Evolutionary conservation across 2,329 filamentous ascomycete genomes (phyloP), one percentile per base, ranked within the genome.

Genomic region (Lomentospora prolificans): DNA sequence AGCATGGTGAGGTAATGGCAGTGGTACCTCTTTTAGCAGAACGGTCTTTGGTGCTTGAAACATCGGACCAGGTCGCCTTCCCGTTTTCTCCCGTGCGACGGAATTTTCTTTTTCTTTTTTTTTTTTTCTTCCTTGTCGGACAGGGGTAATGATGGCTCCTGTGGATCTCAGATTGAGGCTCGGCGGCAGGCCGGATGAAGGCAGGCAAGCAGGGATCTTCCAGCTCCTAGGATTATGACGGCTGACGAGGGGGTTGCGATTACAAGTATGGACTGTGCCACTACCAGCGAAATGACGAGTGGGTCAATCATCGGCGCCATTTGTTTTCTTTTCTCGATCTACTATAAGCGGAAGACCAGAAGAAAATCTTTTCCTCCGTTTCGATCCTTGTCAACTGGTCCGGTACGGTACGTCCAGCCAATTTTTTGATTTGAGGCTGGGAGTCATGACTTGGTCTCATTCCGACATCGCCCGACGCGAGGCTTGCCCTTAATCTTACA

Each of bases 131-230:
- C 22, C 22, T 19, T 22, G 44, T 17, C 14, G 4, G 19, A 25
- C 44, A 48, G 44, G 44, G 44, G 44, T 48, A n/a, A n/a, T n/a
- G n/a, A 22, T 25, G 44, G 7, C 44, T 48, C 10, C 17, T 48
- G 44, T 48, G 44, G 17, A 48, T 48, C 44, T 48, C 44, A 48
- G 44, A 48, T 48, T n/a, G 44, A 48, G 44, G 44, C 44, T 48
- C 44, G 44, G 44, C 44, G 44, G 44, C 44, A 48, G 44, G 44
- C 44, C 44, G 44, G 44, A 48, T 48, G 44, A 48, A 48, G 44
- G 22, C 44, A 48, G 44, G 44, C 12, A 22, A 25, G 22, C 44
- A 22, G 44, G 44, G 44, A 22, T 48, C 24, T 33, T 33, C 30
- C 30, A 7, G 6, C 12, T 33, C 12, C 44, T 19, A 48, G 44